Evolutionary conservation across 179 eudicot species (phyloP).

Genomic region (Spergularia azorica): DNA sequence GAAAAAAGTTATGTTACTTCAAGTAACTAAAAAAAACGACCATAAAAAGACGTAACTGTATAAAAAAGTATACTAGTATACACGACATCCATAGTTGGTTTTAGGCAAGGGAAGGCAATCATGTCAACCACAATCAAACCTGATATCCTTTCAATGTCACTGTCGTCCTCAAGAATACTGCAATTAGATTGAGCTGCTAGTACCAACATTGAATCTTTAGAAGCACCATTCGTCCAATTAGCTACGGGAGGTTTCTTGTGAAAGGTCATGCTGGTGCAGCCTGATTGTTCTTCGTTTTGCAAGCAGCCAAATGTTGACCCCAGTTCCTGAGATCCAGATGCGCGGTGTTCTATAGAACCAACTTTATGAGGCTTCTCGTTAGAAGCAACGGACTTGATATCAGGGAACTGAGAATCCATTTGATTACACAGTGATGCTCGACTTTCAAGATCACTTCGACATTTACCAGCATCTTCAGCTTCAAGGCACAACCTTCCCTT

Average conservation of each 20-base stretch:
- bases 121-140: slow-evolving; percentile 34
- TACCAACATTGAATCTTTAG: slow-evolving; percentile 22
- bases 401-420: slow-evolving; percentile 26
- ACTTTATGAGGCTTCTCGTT: slow-evolving; percentile 20
- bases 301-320: slow-evolving; percentile 18
- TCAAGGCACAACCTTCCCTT: slow-evolving; percentile 21
- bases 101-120: not conserved
- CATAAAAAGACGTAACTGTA: too few relatives aligned
- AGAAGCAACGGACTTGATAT: slow-evolving; percentile 29
- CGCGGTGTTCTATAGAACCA: slow-evolving; percentile 20
- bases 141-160: slow-evolving; percentile 39
- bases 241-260: slow-evolving; percentile 52
- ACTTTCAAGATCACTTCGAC: not conserved
- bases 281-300: slow-evolving; percentile 30
- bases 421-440: slow-evolving; percentile 20
- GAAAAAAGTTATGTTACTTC: not conserved
- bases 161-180: slow-evolving; percentile 24
- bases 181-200: slow-evolving; percentile 15
- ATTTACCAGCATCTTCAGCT: slow-evolving; percentile 27
- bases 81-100: not conserved
- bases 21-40: not conserved
- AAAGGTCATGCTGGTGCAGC: slow-evolving; percentile 49
- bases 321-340: slow-evolving; percentile 20
- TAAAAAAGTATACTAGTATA: too few relatives aligned
- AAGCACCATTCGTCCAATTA: slow-evolving; percentile 34